Base-by-base conservation (phyloP, 2,329 filamentous ascomycete genomes). In the Coleophoma eucalyptorum region DNA sequence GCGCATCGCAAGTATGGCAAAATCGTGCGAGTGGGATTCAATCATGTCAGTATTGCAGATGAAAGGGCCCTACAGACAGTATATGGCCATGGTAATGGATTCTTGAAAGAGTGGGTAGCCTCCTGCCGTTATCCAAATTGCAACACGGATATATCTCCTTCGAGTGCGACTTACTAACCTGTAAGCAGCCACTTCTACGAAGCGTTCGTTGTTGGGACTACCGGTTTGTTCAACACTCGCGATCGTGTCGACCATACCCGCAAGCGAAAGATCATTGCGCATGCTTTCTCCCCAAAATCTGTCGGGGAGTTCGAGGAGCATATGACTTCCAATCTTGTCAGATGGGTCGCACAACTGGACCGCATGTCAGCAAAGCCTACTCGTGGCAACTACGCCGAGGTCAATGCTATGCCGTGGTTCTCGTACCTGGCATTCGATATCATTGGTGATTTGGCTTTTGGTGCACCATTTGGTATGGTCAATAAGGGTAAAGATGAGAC, bases 171-270 rank as follows among this genome's bases (percentile, higher is more conserved):
- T 26, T 38, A 12, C 15, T 18, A 6, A 38, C 11, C 21, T 16
- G 15, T 15, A 42, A 13, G 13, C n/a, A 89, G 86, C 40, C 85
- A 91, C 4, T 95, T 91, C 71, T 95, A 95, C 62, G 90, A 95
- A 61, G 87, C 89, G 46, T 96, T 96, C 60, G 90, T 95, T 48
- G 91, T 87, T 12, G 94, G 95, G 62, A 80, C 79, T 43, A 81
- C 89, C 7, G 90, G 90, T 12, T 77, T 96, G 13, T 96, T 96
- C 81, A 95, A 93, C 69, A 95, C 90, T 0, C 79, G 90, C n/a
- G 82, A 91, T 69, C 81, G 90, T 41, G 74, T 75, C 0, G 89
- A 95, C 62, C 90, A 96, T 68, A 85, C 85, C 0, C 83, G 90
- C 57, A 96, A 96, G 78, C 82, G 90, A 62, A 95, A 95, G 77